Conservation (phyloP, 2,329 filamentous ascomycete genomes). For the Aureobasidium sp. region DNA sequence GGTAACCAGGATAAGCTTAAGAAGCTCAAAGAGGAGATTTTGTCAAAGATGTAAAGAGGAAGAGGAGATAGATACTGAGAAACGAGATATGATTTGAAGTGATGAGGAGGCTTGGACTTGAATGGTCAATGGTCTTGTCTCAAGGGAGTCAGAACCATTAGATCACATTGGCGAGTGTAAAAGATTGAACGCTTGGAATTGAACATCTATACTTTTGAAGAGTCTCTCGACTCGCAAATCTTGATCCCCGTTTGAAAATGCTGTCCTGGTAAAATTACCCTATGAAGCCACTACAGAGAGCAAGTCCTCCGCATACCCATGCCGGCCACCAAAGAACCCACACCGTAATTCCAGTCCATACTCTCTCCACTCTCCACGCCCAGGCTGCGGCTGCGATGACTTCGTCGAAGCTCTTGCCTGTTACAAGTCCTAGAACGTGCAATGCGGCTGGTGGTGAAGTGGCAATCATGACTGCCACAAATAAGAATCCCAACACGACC, state of each 20-base stretch:
- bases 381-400: slow-evolving; percentile 18
- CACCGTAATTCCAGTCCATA: slow-evolving; percentile 19
- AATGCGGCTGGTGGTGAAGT: slow-evolving; percentile 17
- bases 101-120: background rate
- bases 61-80: background rate
- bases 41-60: slow-evolving; percentile 66
- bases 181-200: background rate
- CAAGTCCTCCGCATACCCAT: slow-evolving; percentile 19
- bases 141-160: background rate
- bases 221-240: background rate
- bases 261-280: background rate
- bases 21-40: slow-evolving; percentile 72
- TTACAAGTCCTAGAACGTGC: slow-evolving; percentile 11
- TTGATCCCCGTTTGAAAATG: background rate
- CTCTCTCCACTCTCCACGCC: slow-evolving; percentile 19
- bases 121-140: background rate
- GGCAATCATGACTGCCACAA: slow-evolving; percentile 11
- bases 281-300: slow-evolving; percentile 14
- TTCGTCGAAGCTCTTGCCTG: slow-evolving; percentile 10
- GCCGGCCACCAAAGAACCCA: slow-evolving; percentile 20
- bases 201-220: background rate
- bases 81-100: background rate
- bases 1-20: slow-evolving; percentile 79
- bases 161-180: background rate
- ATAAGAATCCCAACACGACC: slow-evolving; percentile 8